Base-by-base conservation (phyloP, 805 yeast genomes). In the Candida easanensis region DNA sequence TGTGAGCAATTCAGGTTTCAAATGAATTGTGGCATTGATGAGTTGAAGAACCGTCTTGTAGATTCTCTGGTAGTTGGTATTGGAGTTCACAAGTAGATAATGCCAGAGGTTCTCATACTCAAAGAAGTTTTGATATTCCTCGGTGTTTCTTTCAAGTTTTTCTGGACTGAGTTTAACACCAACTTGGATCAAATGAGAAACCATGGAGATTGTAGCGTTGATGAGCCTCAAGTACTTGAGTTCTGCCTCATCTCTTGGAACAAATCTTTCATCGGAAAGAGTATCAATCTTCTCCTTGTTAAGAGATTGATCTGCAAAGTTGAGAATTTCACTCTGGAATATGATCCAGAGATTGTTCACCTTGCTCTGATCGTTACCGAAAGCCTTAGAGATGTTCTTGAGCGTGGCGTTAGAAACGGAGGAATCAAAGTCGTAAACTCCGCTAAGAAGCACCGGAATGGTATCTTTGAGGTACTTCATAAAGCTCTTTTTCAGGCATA, bases 181-280 rank as follows among this genome's bases (percentile, higher is more conserved):
- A 11, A 56, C 34, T 38, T 58, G 60, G 8, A 68, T 39, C 36
- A 65, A 45, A 26, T 62, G 60, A 1, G 63, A 66, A n/a, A 82
- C 54, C 60, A 83, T 63, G 34, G 64, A 64, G 7, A 85, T 51
- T 1, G 81, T 64, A 6, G 80, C 66, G 28, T 71, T 69, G 14
- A 79, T 56, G 3, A 82, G 71, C 45, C 95, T 66, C 22, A 71
- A 68, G 56, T 80, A 86, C 58, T 86, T 87, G 16, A 79, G 63
- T 22, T 68, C 68, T 0, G 86, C 73, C 46, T 88, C 95, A 35
- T 81, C 86, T 38, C 73, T 74, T 4, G 79, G 73, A 16, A 80
- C 74, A 52, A 77, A 80, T 42, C 96, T 69, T 56, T 82, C 84
- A 54, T 90, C 97, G 2, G 90, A 80, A 17, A 90, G 61, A 0